Percentiles rank a stretch among this genome's conserved stretches.
Evolutionary conservation across 805 yeast species (phyloP).

Genomic region (Ogataea degrootiae): DNA sequence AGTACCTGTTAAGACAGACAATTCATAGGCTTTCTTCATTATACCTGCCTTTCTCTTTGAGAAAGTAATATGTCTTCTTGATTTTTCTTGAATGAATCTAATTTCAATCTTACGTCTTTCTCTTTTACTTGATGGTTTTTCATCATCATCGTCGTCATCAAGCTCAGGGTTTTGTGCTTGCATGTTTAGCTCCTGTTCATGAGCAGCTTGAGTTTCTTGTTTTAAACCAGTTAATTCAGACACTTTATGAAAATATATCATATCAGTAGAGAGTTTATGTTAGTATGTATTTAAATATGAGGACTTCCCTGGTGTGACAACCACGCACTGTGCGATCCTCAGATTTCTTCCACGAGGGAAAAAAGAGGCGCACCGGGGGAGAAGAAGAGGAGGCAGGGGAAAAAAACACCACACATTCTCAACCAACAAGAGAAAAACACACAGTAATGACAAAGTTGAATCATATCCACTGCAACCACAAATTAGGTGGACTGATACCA

Average conservation of each 20-base stretch:
- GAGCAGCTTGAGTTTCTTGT: conserved; percentile 20
- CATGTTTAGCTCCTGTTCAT: conserved; percentile 16
- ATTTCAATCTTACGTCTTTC: conserved; percentile 89
- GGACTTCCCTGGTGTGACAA: neutral
- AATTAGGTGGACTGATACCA: too few relatives aligned
- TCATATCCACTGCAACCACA: too few relatives aligned
- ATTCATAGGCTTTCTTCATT: conserved; percentile 99
- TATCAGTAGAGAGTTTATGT: neutral
- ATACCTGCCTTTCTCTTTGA: conserved; percentile 98
- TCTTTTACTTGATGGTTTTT: conserved; percentile 44
- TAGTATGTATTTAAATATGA: conserved; percentile 4
- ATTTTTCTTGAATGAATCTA: conserved; percentile 94
- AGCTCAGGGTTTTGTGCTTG: conserved; percentile 25
- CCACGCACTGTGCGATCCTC: too few relatives aligned
- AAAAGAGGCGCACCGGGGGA: too few relatives aligned
- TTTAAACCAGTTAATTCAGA: conserved; percentile 21
- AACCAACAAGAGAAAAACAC: too few relatives aligned
- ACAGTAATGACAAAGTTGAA: too few relatives aligned
- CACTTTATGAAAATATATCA: conserved; percentile 15
- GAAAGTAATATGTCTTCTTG: conserved; percentile 96
- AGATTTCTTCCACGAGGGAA: too few relatives aligned
- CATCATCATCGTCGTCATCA: conserved; percentile 51
- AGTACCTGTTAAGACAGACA: conserved; percentile 94
- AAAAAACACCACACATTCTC: too few relatives aligned
- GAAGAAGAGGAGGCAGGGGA: too few relatives aligned